These are phyloP conservation scores for Bipolaris sorokiniana DNA, from an alignment of 2,329 filamentous ascomycete genomes.

Conservation along the genomic window DNA sequence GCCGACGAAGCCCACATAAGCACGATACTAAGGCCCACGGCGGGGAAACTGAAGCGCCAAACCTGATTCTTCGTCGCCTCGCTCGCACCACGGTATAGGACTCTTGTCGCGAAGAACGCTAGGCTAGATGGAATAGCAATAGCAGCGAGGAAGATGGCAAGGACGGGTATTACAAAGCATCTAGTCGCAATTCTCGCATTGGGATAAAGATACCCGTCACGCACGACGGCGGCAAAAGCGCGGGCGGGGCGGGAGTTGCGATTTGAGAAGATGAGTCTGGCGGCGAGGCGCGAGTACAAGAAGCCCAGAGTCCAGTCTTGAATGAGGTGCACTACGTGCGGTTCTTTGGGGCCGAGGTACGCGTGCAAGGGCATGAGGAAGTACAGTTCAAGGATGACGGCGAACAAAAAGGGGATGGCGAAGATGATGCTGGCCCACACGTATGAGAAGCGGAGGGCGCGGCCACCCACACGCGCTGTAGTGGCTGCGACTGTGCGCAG, in stretches of 20 bases:
- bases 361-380: constrained; percentile 85
- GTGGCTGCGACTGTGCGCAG: constrained; percentile 34
- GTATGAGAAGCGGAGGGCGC: constrained; percentile 67
- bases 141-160: constrained; percentile 66
- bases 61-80: constrained; percentile 57
- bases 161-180: constrained; percentile 80
- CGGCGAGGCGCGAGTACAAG: constrained; percentile 82
- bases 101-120: constrained; percentile 60
- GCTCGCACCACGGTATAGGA: constrained; percentile 49
- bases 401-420: constrained; percentile 81
- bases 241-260: constrained; percentile 73
- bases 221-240: constrained; percentile 75
- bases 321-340: constrained; percentile 81
- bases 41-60: constrained; percentile 77
- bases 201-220: constrained; percentile 74
- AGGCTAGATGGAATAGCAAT: constrained; percentile 69
- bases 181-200: constrained; percentile 80
- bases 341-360: constrained; percentile 59
- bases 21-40: constrained; percentile 56
- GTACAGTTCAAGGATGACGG: constrained; percentile 85
- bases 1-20: constrained; percentile 59
- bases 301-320: constrained; percentile 95
- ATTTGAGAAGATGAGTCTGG: constrained; percentile 71
- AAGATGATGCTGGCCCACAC: constrained; percentile 75
- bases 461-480: constrained; percentile 38